Evolutionary conservation across 306 rosid species (phyloP), one percentile per base, ranked within the genome.

Genomic region (Hippophae rhamnoides): DNA sequence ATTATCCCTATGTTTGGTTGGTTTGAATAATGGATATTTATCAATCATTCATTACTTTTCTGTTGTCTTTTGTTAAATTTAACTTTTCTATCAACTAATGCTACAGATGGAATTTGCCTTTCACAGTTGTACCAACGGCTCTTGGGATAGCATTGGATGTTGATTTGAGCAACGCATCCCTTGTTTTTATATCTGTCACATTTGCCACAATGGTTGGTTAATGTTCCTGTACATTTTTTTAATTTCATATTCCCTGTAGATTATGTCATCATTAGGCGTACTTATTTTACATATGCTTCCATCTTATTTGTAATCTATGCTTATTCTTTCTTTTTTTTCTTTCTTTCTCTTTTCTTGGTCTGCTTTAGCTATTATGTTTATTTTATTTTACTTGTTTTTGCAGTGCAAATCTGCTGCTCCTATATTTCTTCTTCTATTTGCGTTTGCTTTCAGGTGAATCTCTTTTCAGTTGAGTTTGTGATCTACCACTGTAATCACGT

Each of bases 51-150:
- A 69, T 46, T 59, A 54, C 49, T 47, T 65, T 27, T 53, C 66
- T 67, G 73, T 60, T 13, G 27, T 47, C 71, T 18, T 43, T 56
- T 64, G 51, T 68, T 79, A 63, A 83, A 31, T 31, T 85, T 88
- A 84, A 92, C 96, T 74, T 87, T 71, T 78, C 86, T 83, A 88
- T 84, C 86, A 79, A 92, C 99, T 92, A 92, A 92, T 92, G 96
- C 92, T 63, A 88, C 99, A 92, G 99, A 92, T 88, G 99, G 96
- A 92, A 85, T 92, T 92, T 92, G 79, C 99, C 98, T 92, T 92
- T 92, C 81, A 92, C 99, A 92, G 99, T 92, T 92, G 93, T 92
- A 82, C 99, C 99, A 44, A 92, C 96, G 44, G 95, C 95, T 78
- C 83, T 92, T 67, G 99, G 93, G 73, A 78, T 96, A 63, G 96